These are phyloP conservation scores for Paramecium biaurelia DNA, from an alignment of 73 alveolate genomes.

Conservation along the genomic window DNA sequence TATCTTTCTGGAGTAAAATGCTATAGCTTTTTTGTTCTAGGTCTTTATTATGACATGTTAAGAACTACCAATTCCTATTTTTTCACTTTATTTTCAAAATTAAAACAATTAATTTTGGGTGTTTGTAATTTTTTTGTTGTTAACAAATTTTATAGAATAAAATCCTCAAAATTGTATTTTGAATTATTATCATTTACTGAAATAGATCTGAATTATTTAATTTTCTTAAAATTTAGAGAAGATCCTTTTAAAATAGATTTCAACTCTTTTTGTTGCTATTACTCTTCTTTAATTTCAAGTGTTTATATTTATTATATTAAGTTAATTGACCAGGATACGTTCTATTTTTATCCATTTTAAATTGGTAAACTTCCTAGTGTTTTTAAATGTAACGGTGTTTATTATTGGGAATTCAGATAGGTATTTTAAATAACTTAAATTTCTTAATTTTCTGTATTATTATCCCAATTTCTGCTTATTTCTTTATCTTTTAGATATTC, in stretches of 20 bases:
- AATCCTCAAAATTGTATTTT: background rate
- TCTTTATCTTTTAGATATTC: background rate
- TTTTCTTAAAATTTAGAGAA: background rate
- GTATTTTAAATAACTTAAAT: background rate
- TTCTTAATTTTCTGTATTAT: background rate
- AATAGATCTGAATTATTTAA: background rate
- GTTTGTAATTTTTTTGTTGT: background rate
- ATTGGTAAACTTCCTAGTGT: background rate
- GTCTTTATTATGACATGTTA: background rate
- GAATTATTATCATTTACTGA: background rate
- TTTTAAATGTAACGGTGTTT: background rate
- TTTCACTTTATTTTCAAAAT: background rate
- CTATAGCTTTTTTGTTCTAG: background rate
- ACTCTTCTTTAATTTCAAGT: background rate
- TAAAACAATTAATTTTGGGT: background rate
- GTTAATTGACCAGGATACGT: background rate
- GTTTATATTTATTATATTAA: background rate
- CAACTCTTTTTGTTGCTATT: background rate
- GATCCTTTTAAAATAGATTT: background rate
- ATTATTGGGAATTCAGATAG: background rate
- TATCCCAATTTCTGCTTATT: background rate
- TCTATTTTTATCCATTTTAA: background rate
- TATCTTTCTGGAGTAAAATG: background rate
- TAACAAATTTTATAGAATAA: background rate
- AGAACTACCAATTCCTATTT: background rate